phyloP scores from a whole-genome alignment of 331 rosid species.

The Stylosanthes scabra region DNA sequence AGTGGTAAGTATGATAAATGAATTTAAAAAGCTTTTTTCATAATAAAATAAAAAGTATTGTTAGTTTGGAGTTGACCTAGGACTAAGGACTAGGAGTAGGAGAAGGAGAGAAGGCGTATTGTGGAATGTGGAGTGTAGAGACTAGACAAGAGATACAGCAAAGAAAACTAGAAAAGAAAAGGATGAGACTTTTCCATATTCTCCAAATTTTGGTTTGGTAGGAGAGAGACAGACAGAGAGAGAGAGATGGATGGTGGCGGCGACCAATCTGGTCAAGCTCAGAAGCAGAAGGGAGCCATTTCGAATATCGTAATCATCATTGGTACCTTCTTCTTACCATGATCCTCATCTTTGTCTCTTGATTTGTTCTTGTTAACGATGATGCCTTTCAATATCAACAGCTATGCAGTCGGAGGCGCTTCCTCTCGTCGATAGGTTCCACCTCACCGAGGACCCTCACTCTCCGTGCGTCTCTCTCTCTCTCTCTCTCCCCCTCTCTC shows the following conservation, averaged over 20 bases:
- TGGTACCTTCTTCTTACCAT: slow-evolving; percentile 44
- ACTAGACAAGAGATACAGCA: neutral
- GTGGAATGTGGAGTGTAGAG: neutral
- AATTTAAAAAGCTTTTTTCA: too few species aligned
- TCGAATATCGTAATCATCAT: slow-evolving; percentile 75
- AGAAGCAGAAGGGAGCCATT: slow-evolving; percentile 49
- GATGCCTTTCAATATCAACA: slow-evolving; percentile 44
- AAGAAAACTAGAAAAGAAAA: neutral
- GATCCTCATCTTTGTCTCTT: neutral
- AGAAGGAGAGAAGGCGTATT: neutral
- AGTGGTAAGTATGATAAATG: too few species aligned
- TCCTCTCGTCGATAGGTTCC: slow-evolving; percentile 77
- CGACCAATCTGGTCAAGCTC: slow-evolving; percentile 49
- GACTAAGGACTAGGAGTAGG: too few species aligned
- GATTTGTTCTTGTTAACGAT: neutral
- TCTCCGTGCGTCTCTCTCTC: slow-evolving; percentile 60
- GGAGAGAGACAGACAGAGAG: neutral
- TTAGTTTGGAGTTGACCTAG: too few species aligned
- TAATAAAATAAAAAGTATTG: too few species aligned
- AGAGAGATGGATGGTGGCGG: slow-evolving; percentile 52
- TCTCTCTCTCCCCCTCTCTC: neutral
- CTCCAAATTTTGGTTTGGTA: neutral
- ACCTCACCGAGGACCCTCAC: slow-evolving; percentile 63
- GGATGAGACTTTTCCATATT: neutral
- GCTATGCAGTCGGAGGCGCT: slow-evolving; percentile 99